Percentiles rank a stretch among this genome's conserved stretches.
phyloP scores from a whole-genome alignment of 169 alveolate genomes.

The Plasmodium gonderi region DNA sequence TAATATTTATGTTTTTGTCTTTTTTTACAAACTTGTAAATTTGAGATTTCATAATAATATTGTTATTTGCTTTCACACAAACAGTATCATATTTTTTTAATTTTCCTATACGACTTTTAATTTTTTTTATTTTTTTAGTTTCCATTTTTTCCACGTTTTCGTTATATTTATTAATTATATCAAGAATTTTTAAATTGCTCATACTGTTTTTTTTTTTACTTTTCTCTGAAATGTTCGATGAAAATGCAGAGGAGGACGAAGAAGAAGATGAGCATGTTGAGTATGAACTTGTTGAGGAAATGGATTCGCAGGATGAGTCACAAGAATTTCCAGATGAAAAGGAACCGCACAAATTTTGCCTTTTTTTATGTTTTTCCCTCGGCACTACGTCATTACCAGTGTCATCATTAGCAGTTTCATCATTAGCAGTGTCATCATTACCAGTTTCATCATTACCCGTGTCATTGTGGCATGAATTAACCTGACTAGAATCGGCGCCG shows the following conservation, averaged over 20 bases:
- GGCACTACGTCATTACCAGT: not conserved
- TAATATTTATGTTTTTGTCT: conserved; percentile 3
- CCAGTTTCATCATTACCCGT: not conserved
- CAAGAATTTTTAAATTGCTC: conserved; percentile 2
- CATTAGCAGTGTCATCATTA: not conserved
- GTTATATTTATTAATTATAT: conserved; percentile 9
- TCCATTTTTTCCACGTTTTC: conserved; percentile 7
- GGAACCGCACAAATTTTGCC: not conserved
- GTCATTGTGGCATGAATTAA: no score
- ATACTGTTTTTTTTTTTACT: not conserved
- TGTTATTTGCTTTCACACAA: not conserved
- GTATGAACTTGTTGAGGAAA: not conserved
- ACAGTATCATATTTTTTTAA: conserved; percentile 29
- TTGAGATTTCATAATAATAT: not conserved
- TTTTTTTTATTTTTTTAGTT: conserved; percentile 6
- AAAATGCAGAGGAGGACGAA: not conserved
- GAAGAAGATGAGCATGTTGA: not conserved
- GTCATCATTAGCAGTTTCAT: not conserved
- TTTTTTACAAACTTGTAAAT: conserved; percentile 14
- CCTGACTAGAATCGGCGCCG: not conserved
- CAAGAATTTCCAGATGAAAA: not conserved
- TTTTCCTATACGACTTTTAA: not conserved
- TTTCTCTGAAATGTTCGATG: not conserved
- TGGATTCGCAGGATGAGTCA: not conserved
- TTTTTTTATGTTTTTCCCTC: not conserved